Evolutionary conservation across 345 rosid species (phyloP).

Genomic region (Microthlaspi erraticum): DNA sequence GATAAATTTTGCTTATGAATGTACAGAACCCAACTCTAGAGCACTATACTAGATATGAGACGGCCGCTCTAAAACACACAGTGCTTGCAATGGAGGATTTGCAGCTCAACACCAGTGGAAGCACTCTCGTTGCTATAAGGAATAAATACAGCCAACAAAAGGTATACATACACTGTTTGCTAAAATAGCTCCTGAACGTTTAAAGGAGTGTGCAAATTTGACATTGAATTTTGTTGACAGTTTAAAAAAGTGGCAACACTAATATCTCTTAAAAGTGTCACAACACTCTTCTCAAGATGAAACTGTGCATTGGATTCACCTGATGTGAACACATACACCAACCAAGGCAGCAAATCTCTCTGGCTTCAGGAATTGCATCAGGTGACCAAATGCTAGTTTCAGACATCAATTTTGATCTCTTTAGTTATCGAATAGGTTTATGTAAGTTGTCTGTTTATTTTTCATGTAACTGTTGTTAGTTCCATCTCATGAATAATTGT

Average conservation of each 20-base stretch:
- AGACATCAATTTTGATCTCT: conserved; percentile 27
- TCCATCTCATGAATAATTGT: not conserved
- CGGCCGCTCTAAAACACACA: conserved; percentile 54
- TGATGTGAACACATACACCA: not conserved
- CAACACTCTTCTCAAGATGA: conserved; percentile 63
- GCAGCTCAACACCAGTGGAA: conserved; percentile 63
- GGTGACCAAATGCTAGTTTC: conserved; percentile 25
- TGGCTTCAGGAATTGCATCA: conserved; percentile 16
- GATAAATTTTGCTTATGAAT: not conserved
- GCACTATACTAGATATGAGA: conserved; percentile 73
- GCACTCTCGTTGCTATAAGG: conserved; percentile 66
- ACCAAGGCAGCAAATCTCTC: conserved; percentile 33
- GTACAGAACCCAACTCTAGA: conserved; percentile 75
- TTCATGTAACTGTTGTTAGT: conserved; percentile 14
- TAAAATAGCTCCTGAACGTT: conserved; percentile 42
- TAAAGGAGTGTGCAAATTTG: conserved; percentile 40
- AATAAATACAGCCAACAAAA: conserved; percentile 73
- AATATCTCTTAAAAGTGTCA: conserved; percentile 56
- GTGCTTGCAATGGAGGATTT: conserved; percentile 77
- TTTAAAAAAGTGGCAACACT: conserved; percentile 70
- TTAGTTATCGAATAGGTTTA: not conserved
- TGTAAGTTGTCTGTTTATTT: conserved; percentile 11
- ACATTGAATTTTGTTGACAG: conserved; percentile 51
- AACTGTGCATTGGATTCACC: not conserved
- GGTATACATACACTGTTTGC: conserved; percentile 54